Percentiles rank a stretch among this genome's conserved stretches.
Conservation (phyloP, 352 stramenopile genomes). For the Phytopythium ostracodes region DNA sequence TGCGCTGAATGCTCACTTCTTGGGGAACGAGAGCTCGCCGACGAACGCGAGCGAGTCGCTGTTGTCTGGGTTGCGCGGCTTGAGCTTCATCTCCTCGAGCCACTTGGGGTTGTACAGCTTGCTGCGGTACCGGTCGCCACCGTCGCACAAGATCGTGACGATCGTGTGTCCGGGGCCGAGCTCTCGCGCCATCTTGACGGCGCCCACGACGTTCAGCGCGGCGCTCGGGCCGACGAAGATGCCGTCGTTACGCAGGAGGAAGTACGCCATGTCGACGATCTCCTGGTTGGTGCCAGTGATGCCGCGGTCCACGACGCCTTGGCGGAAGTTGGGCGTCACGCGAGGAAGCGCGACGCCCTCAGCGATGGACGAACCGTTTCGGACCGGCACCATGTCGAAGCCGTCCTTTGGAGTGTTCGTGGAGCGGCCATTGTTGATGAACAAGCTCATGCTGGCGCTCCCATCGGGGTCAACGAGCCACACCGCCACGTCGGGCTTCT, state of each 20-base stretch:
- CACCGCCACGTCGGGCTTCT: constrained; percentile 49
- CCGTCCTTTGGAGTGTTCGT: constrained; percentile 82
- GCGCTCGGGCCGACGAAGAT: constrained; percentile 91
- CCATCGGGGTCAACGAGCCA: constrained; percentile 80
- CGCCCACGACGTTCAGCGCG: constrained; percentile 72
- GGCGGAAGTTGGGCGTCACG: constrained; percentile 91
- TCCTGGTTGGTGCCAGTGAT: constrained; percentile 91
- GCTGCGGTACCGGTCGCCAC: constrained; percentile 73
- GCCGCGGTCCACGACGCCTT: constrained; percentile 87
- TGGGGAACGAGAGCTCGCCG: constrained; percentile 19
- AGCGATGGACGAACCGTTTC: constrained; percentile 86
- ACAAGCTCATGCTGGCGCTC: constrained; percentile 83
- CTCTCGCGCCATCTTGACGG: constrained; percentile 74
- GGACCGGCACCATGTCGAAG: constrained; percentile 85
- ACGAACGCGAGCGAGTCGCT: constrained; percentile 35
- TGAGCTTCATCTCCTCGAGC: constrained; percentile 55
- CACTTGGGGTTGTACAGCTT: constrained; percentile 81
- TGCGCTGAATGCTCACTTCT: not conserved
- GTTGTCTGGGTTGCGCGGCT: constrained; percentile 16
- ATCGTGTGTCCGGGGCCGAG: constrained; percentile 66
- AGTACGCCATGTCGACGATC: constrained; percentile 92
- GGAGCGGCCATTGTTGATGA: constrained; percentile 59
- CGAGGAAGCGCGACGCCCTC: constrained; percentile 93
- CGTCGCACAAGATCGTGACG: constrained; percentile 82
- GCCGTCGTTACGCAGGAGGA: constrained; percentile 86